Conservation (phyloP, 2,329 filamentous ascomycete species). For the Geosmithia flava region DNA sequence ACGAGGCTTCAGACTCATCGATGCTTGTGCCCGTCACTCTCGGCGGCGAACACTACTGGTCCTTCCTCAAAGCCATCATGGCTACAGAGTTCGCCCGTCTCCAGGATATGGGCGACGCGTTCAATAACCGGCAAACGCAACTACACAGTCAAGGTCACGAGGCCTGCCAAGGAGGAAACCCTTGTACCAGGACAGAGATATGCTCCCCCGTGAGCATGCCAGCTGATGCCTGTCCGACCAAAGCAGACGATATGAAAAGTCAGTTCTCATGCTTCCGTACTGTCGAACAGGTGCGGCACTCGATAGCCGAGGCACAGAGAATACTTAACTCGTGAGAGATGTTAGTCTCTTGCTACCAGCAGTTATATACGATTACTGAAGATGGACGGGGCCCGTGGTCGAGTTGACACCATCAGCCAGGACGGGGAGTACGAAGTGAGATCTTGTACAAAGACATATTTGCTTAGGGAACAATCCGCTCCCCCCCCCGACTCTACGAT, state of each 20-base stretch:
- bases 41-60: background rate
- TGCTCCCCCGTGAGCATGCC: background rate
- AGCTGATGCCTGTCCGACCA: background rate
- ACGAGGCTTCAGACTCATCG: background rate
- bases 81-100: background rate
- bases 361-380: no score
- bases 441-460: no score
- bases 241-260: background rate
- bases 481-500: no score
- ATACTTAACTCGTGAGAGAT: constrained; percentile 7
- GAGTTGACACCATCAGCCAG: no score
- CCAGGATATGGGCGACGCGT: background rate
- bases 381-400: no score
- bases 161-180: background rate
- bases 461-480: no score
- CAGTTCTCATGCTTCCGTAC: background rate
- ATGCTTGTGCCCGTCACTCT: background rate
- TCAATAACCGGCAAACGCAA: background rate
- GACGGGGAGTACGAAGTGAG: no score
- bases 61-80: background rate
- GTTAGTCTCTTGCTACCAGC: no score
- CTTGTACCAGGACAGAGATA: background rate
- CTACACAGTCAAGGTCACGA: background rate
- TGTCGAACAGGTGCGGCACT: background rate
- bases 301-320: background rate